Percentiles rank a stretch among this genome's conserved stretches.
phyloP scores from a whole-genome alignment of 2,329 filamentous ascomycete species.

The Arthrobotrys musiformis region DNA sequence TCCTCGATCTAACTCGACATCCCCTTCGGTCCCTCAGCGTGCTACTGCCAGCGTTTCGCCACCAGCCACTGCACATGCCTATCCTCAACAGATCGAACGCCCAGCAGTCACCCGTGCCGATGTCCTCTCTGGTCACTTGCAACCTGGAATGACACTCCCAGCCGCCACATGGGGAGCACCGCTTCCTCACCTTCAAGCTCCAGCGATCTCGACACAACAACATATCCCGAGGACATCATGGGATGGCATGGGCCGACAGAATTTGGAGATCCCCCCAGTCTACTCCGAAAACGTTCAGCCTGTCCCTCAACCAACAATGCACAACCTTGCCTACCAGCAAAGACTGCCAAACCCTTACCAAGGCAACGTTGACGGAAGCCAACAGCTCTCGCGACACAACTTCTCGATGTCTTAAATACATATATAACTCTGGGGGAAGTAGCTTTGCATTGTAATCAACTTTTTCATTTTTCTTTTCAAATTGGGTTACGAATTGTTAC shows the following conservation, averaged over 20 bases:
- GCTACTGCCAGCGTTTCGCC: constrained; percentile 51
- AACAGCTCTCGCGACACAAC: constrained; percentile 51
- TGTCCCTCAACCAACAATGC: constrained; percentile 39
- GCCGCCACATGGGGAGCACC: constrained; percentile 46
- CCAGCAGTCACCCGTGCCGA: constrained; percentile 49
- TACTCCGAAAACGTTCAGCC: constrained; percentile 44
- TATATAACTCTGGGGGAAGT: constrained; percentile 29
- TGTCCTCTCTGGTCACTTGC: constrained; percentile 44
- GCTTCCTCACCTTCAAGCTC: constrained; percentile 50
- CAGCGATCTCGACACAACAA: constrained; percentile 36
- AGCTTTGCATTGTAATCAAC: constrained; percentile 44
- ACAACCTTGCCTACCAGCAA: constrained; percentile 46
- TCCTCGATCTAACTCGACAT: constrained; percentile 48
- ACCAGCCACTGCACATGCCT: constrained; percentile 42
- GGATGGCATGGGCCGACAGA: constrained; percentile 51
- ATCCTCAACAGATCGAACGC: constrained; percentile 47
- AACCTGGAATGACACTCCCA: constrained; percentile 42
- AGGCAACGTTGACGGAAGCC: constrained; percentile 42
- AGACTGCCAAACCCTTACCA: constrained; percentile 48
- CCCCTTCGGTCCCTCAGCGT: constrained; percentile 52
- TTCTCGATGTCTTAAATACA: constrained; percentile 47
- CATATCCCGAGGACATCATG: constrained; percentile 53
- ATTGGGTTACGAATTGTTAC: constrained; percentile 54
- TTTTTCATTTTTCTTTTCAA: constrained; percentile 37
- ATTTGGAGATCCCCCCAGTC: constrained; percentile 44